A percentile compares a stretch with the other conserved stretches of the same genome.
Evolutionary conservation across 768 basidiomycete species (phyloP).

Genomic region (Inosperma sp.): DNA sequence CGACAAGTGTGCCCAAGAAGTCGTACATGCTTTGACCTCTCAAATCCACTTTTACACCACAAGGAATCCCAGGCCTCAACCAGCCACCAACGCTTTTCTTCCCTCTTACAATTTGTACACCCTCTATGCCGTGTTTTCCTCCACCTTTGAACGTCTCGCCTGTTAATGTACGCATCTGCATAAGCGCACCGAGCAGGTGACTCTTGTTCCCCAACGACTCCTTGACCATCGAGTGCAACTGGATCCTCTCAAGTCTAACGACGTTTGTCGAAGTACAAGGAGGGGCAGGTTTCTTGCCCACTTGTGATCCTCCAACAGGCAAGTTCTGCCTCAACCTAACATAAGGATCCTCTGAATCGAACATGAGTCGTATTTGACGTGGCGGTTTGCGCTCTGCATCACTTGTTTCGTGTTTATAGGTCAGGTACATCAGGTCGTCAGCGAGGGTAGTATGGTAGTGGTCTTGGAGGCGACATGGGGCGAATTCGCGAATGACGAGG

Average conservation of each 20-base stretch:
- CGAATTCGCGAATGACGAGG: constrained; percentile 58
- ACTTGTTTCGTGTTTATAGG: constrained; percentile 68
- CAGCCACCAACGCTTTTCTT: constrained; percentile 74
- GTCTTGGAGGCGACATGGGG: constrained; percentile 67
- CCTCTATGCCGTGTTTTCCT: constrained; percentile 61
- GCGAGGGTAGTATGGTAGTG: constrained; percentile 82
- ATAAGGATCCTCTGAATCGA: constrained; percentile 80
- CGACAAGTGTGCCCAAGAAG: constrained; percentile 80
- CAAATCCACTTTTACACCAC: constrained; percentile 87
- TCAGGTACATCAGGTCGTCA: constrained; percentile 92
- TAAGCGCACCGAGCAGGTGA: constrained; percentile 77
- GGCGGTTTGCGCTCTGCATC: constrained; percentile 45
- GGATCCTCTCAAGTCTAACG: constrained; percentile 74
- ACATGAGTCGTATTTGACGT: constrained; percentile 59
- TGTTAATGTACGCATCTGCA: constrained; percentile 81
- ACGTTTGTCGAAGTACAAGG: constrained; percentile 65
- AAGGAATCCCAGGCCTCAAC: constrained; percentile 77
- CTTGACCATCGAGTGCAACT: constrained; percentile 83
- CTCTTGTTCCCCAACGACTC: constrained; percentile 67
- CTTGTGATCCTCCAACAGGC: constrained; percentile 64
- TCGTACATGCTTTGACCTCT: constrained; percentile 93
- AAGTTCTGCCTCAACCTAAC: constrained; percentile 72
- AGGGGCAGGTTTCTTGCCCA: constrained; percentile 64
- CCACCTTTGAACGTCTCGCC: constrained; percentile 77
- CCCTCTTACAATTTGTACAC: constrained; percentile 73